These are phyloP conservation scores for Leucogyrophana mollusca DNA, from an alignment of 768 basidiomycete species.

Conservation along the genomic window DNA sequence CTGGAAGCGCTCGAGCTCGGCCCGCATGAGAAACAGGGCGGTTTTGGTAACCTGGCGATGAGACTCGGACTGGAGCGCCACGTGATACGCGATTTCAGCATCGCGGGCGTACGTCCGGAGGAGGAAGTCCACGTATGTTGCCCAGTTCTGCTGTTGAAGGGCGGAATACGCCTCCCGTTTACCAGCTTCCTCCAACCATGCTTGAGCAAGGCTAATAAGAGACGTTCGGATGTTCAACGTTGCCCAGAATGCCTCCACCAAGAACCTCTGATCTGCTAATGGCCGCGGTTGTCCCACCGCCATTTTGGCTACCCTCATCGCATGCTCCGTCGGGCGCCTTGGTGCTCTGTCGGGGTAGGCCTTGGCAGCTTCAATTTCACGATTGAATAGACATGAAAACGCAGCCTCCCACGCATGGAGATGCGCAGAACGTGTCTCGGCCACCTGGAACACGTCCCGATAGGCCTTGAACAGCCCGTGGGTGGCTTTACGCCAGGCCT, in stretches of 20 bases:
- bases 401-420: slow-evolving; percentile 61
- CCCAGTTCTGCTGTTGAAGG: slow-evolving; percentile 44
- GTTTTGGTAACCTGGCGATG: slow-evolving; percentile 53
- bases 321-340: slow-evolving; percentile 42
- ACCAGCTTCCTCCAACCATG: slow-evolving; percentile 38
- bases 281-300: slow-evolving; percentile 59
- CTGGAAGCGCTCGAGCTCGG: slow-evolving; percentile 47
- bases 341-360: slow-evolving; percentile 35
- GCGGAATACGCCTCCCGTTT: slow-evolving; percentile 16
- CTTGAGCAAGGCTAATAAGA: slow-evolving; percentile 42
- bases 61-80: slow-evolving; percentile 49
- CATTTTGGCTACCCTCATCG: slow-evolving; percentile 49
- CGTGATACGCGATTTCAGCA: slow-evolving; percentile 40
- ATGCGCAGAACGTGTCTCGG: slow-evolving; percentile 53
- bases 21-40: slow-evolving; percentile 41
- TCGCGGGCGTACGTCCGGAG: slow-evolving; percentile 47
- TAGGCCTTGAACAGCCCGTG: slow-evolving; percentile 39
- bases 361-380: slow-evolving; percentile 38
- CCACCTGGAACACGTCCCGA: slow-evolving; percentile 35
- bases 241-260: slow-evolving; percentile 59
- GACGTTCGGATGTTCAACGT: slow-evolving; percentile 53
- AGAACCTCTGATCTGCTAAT: slow-evolving; percentile 55
- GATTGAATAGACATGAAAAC: slow-evolving; percentile 47
- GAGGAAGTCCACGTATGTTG: slow-evolving; percentile 43
- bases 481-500: slow-evolving; percentile 40